Evolutionary conservation across 345 rosid species (phyloP).

Genomic region (Eutrema heterophyllum): DNA sequence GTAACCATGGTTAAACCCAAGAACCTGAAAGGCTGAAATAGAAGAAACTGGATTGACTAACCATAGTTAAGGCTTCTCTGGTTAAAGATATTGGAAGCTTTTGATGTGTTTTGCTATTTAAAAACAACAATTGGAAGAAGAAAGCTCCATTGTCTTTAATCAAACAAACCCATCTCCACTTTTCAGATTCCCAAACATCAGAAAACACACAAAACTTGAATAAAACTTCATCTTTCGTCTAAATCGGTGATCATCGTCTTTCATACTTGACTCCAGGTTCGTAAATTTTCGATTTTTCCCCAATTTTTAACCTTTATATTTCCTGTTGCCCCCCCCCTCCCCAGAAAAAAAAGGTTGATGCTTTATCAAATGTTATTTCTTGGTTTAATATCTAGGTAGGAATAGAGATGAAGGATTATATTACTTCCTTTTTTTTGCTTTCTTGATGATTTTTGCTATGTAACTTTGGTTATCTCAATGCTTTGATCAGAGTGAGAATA

Average conservation of each 20-base stretch:
- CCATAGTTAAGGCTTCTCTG: constrained; percentile 44
- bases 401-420: background rate
- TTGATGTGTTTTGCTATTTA: constrained; percentile 18
- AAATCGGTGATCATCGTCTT: background rate
- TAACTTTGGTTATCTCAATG: background rate
- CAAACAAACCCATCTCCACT: constrained; percentile 7
- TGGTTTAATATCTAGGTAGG: background rate
- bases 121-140: background rate
- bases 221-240: background rate
- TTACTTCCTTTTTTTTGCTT: background rate
- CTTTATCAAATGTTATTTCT: background rate
- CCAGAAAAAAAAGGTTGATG: background rate
- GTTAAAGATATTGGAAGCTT: constrained; percentile 25
- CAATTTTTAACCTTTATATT: background rate
- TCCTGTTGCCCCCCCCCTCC: background rate
- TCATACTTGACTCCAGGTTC: constrained; percentile 10
- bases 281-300: background rate
- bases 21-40: constrained; percentile 4
- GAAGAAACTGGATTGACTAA: constrained; percentile 38
- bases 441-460: background rate
- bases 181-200: constrained; percentile 21
- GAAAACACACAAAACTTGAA: background rate
- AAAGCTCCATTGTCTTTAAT: background rate
- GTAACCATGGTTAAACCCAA: constrained; percentile 48
- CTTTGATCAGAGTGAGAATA: background rate